Base-by-base conservation (phyloP, 2,329 filamentous ascomycete genomes). In the Beauveria brongniartii region DNA sequence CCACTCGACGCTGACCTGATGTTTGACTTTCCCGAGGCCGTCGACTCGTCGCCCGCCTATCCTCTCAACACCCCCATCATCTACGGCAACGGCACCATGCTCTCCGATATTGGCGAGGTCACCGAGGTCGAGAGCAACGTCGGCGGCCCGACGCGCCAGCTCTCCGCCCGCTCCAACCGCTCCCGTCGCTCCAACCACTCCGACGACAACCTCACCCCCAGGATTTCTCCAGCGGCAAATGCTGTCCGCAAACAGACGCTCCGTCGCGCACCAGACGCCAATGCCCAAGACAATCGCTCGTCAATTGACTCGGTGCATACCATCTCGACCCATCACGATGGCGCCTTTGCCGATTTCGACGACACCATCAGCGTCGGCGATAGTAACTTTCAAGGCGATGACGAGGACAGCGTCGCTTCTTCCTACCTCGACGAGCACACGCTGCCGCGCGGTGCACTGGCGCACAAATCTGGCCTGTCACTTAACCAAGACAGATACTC, bases 71-170 rank as follows among this genome's bases (percentile, higher is more conserved):
- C 85, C 0, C 85, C 85, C 8, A 87, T 88, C 63, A 87, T 87
- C 64, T 88, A 88, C 65, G 85, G 85, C 57, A 87, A 88, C 66
- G 85, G 85, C 50, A 88, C 85, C 48, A 87, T 87, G 84, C 71
- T 88, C 50, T 87, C 84, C 5, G 85, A 88, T 69, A 88, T 87
- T 71, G 78, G 80, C 20, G 78, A 83, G 71, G 79, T 82, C 43
- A 81, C 80, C 50, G 78, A 82, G 70, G 78, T 74, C n/a, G 79
- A 82, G 65, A 80, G 78, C 63, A 80, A 75, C 6, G 72, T 73
- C 7, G 81, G 80, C 40, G 74, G 46, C 70, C 72, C 5, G 73
- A 74, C 9, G 73, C 77, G 9, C 72, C 50, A 41, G 41, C 72
- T 34, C 72, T 73, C 53, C 71, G 75, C 62, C 69, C 72, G 63